Evolutionary conservation across 2,329 filamentous ascomycete genomes (phyloP), one percentile per base, ranked within the genome.

Genomic region (Lasiodiplodia sp.): DNA sequence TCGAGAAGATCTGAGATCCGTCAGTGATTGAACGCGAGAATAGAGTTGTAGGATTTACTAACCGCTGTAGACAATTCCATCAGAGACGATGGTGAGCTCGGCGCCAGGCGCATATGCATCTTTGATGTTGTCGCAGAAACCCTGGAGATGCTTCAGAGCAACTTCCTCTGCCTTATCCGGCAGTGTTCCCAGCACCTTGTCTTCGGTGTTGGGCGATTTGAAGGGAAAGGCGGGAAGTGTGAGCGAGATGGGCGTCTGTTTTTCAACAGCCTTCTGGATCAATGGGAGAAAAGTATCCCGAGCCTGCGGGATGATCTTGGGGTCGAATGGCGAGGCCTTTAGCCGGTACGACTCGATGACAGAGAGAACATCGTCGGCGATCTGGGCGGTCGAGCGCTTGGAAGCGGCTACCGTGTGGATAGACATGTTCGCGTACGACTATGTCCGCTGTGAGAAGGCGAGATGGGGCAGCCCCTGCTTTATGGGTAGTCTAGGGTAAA

Each of bases 141-240:
- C 75, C 57, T 83, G 80, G 62, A 84, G 72, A 60, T 80, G 79
- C 5, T 73, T 72, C 8, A 84, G 73, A 2, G 82, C 80, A 37
- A 84, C 66, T 57, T 83, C 79, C 67, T 83, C 82, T 2, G 78
- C 82, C 25, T 81, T 75, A 56, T 84, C 82, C 0, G 82, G 82
- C 5, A 83, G 71, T 0, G 69, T 70, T 2, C 82, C 87, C n/a
- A 90, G 75, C 0, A 88, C 86, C 67, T 90, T 90, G 51, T 82
- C 78, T 0, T 73, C 73, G 0, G 79, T 81, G 71, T 90, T 89
- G 21, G 87, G 84, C 0, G 86, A 88, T 71, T 90, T 90, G 80
- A 88, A 89, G 0, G 88, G 87, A 55, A 90, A 90, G 0, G 86
- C 87, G 0, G 87, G 87, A 0, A 89, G 81, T 11, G 77, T 70